Percentiles rank a stretch among this genome's conserved stretches.
Conservation (phyloP, 345 rosid genomes). For the Eucalyptus sp. region DNA sequence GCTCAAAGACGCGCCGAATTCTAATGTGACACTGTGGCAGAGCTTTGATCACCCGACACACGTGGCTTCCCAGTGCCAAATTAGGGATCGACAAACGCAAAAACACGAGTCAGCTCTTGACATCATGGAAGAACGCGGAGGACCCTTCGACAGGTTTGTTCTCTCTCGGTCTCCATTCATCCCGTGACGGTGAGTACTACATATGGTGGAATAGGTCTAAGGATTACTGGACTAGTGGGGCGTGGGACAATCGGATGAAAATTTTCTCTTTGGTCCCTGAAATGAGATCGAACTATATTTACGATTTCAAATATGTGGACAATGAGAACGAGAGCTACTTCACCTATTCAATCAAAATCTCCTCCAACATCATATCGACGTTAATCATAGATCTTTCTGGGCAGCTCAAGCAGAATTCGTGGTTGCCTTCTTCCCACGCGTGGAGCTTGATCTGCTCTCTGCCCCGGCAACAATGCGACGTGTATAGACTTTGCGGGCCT, state of each 20-base stretch:
- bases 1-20: constrained; percentile 16
- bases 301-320: constrained; percentile 32
- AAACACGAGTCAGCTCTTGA: constrained; percentile 18
- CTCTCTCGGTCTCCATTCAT: constrained; percentile 52
- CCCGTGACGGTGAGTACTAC: constrained; percentile 22
- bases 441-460: constrained; percentile 67
- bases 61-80: constrained; percentile 72
- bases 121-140: constrained; percentile 47
- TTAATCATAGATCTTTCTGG: constrained; percentile 48
- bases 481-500: constrained; percentile 52
- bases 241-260: constrained; percentile 28
- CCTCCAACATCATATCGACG: constrained; percentile 14
- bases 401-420: constrained; percentile 37
- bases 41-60: constrained; percentile 56
- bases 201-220: constrained; percentile 40
- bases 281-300: constrained; percentile 42
- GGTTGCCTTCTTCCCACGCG: constrained; percentile 6
- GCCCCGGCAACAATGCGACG: constrained; percentile 61
- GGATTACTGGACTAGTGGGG: constrained; percentile 54
- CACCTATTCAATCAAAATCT: constrained; percentile 31
- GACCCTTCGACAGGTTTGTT: constrained; percentile 71
- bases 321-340: constrained; percentile 45
- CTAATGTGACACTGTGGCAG: constrained; percentile 36
- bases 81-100: constrained; percentile 32
- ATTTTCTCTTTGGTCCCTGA: constrained; percentile 50